Percentiles rank a stretch among this genome's conserved stretches.
These are phyloP conservation scores for Mycena rebaudengoi DNA, from an alignment of 768 basidiomycete genomes.

Conservation along the genomic window DNA sequence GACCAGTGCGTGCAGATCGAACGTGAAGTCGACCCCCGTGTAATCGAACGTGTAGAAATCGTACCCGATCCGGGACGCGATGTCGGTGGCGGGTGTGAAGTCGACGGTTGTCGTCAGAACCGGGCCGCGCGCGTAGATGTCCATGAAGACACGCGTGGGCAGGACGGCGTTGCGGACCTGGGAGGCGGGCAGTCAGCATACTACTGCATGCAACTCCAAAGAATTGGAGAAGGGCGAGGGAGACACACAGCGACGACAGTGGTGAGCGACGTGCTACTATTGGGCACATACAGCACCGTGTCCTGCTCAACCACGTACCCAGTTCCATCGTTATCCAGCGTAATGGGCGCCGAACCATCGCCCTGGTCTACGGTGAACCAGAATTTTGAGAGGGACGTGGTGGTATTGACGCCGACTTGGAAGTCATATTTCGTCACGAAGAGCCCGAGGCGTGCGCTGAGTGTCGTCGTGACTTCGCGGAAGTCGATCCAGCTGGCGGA, in stretches of 20 bases:
- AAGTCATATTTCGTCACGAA: conserved; percentile 53
- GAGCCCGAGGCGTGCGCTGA: conserved; percentile 37
- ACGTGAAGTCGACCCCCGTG: conserved; percentile 38
- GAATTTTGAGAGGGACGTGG: conserved; percentile 54
- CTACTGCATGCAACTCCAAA: not conserved
- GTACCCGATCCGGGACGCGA: conserved; percentile 38
- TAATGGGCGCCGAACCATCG: conserved; percentile 46
- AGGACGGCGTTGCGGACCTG: conserved; percentile 38
- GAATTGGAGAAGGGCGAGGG: not conserved
- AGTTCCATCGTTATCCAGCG: conserved; percentile 51
- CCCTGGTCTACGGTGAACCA: conserved; percentile 59
- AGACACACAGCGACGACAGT: conserved; percentile 38
- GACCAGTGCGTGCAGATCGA: conserved; percentile 38
- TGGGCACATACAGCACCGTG: conserved; percentile 51
- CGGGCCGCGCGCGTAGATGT: conserved; percentile 32
- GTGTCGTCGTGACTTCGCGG: conserved; percentile 49
- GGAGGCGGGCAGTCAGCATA: not conserved
- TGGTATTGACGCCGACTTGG: conserved; percentile 48
- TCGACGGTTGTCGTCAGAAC: conserved; percentile 38
- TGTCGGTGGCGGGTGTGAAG: conserved; percentile 32
- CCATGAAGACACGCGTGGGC: conserved; percentile 39
- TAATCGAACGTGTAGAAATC: conserved; percentile 39
- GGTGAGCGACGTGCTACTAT: conserved; percentile 41
- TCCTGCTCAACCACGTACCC: conserved; percentile 54
- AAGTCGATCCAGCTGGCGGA: conserved; percentile 39